Evolutionary conservation across 1,139 yeast genomes (phyloP), one percentile per base, ranked within the genome.

Genomic region (Pneumocystis murina): DNA sequence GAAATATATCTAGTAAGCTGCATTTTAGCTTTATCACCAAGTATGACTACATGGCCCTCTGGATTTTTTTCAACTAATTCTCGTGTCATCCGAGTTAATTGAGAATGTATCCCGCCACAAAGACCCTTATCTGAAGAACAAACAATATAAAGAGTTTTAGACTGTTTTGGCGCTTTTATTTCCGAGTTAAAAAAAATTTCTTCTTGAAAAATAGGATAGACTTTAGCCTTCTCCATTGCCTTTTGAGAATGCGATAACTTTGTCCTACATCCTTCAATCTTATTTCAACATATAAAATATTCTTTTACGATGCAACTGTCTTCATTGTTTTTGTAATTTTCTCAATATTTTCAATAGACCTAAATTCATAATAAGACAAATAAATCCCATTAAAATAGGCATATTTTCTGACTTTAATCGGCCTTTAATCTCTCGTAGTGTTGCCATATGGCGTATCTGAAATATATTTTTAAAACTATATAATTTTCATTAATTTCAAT

Each of bases 241-340:
- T 86, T 87, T 79, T 91, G 96, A 67, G 98, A 98, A 80, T 88
- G 90, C 76, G 84, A 83, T 77, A 92, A 84, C 81, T 97, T 88
- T 72, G 98, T 92, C 61, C 55, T 48, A 10, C 2, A 8, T 3
- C 10, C 7, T 12, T 48, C 16, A 48, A 12, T 48, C 3, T 24
- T 16, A 38, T 24, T 24, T 24, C 20, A 48, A 48, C 2, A 2
- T 8, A 3, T 7, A 24, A 24, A 12, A 24, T 12, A 2, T 2
- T 5, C 17, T 48, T 24, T 48, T 48, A 48, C 55, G 97, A 91
- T 63, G 98, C 98, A 73, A 92, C 98, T 78, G 94, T 86, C 82
- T 91, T 92, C 98, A 92, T 92, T 77, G 98, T 92, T 81, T 92
- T 92, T 80, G 98, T 92, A 79, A 92, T 92, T 82, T 92, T 92